These are phyloP conservation scores for Arthrobotrys sphaeroides DNA, from an alignment of 2,329 filamentous ascomycete genomes.

Conservation along the genomic window DNA sequence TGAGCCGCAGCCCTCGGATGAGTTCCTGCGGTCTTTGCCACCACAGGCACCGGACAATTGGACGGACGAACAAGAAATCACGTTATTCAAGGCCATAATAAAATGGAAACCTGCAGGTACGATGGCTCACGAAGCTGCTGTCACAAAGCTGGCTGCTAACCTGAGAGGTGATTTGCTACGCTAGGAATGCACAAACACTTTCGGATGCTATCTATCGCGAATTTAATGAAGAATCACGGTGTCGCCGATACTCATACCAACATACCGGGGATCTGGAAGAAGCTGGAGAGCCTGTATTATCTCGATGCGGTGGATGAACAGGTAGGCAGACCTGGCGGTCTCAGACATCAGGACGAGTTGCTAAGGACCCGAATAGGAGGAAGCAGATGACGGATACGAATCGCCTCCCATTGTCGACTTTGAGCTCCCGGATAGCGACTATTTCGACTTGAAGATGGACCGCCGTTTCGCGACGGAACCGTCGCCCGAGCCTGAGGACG, in stretches of 20 bases:
- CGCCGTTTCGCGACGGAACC: slow-evolving; percentile 51
- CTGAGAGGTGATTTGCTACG: slow-evolving; percentile 14
- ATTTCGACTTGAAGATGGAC: slow-evolving; percentile 55
- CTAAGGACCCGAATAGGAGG: slow-evolving; percentile 41
- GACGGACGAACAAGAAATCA: slow-evolving; percentile 95
- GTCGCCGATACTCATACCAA: slow-evolving; percentile 84
- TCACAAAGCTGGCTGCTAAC: slow-evolving; percentile 17
- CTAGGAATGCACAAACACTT: slow-evolving; percentile 92
- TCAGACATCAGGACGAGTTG: not conserved
- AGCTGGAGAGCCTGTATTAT: slow-evolving; percentile 84
- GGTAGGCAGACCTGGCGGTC: slow-evolving; percentile 67
- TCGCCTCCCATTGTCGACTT: slow-evolving; percentile 49
- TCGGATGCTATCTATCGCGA: slow-evolving; percentile 84
- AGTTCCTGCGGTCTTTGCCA: slow-evolving; percentile 32
- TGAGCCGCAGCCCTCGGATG: slow-evolving; percentile 60
- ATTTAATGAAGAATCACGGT: slow-evolving; percentile 81
- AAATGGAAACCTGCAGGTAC: slow-evolving; percentile 92
- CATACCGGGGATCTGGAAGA: slow-evolving; percentile 90
- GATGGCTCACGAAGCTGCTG: slow-evolving; percentile 52
- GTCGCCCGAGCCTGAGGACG: slow-evolving; percentile 60
- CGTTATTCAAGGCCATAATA: slow-evolving; percentile 90
- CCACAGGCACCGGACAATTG: slow-evolving; percentile 70
- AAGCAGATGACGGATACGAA: slow-evolving; percentile 54
- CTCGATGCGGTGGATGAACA: slow-evolving; percentile 85
- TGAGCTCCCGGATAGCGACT: slow-evolving; percentile 49